Percentiles rank a stretch among this genome's conserved stretches.
Conservation (phyloP, 2,329 filamentous ascomycete species). For the Penicillium sp. region DNA sequence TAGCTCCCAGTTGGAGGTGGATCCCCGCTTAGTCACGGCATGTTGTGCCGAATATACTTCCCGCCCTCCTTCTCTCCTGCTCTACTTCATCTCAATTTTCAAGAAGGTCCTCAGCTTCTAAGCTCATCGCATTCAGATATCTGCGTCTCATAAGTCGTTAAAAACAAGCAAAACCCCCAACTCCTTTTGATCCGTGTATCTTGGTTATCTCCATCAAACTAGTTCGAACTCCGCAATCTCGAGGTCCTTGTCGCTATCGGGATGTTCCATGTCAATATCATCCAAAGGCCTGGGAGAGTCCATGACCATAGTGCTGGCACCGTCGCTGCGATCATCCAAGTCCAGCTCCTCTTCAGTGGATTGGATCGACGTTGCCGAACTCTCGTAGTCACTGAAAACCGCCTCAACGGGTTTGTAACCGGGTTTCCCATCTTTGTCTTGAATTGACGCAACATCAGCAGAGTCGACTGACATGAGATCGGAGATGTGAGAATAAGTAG, state of each 20-base stretch:
- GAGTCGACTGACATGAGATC: conserved; percentile 28
- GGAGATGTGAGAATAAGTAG: conserved; percentile 32
- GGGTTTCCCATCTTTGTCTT: background rate
- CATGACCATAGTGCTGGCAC: conserved; percentile 19
- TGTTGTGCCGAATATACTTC: background rate
- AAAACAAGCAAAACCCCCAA: background rate
- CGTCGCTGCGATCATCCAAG: conserved; percentile 22
- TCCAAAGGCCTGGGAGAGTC: conserved; percentile 3
- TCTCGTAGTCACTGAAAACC: background rate
- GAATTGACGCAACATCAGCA: background rate
- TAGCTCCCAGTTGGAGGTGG: background rate
- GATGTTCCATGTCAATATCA: conserved; percentile 12
- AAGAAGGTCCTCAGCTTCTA: background rate
- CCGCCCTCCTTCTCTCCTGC: too few species aligned
- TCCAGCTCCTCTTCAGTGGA: conserved; percentile 15
- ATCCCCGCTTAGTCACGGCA: conserved; percentile 8
- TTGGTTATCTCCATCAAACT: background rate
- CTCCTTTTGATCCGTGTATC: background rate
- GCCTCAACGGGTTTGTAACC: background rate
- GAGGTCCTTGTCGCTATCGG: background rate
- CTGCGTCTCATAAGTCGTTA: background rate
- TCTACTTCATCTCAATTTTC: too few species aligned
- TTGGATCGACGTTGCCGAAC: background rate
- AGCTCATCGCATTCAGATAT: background rate
- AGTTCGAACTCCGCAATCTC: conserved; percentile 9